Evolutionary conservation across 176 grass and related monocot species (phyloP), one percentile per base, ranked within the genome.

Genomic region (Zoysia pacifica): DNA sequence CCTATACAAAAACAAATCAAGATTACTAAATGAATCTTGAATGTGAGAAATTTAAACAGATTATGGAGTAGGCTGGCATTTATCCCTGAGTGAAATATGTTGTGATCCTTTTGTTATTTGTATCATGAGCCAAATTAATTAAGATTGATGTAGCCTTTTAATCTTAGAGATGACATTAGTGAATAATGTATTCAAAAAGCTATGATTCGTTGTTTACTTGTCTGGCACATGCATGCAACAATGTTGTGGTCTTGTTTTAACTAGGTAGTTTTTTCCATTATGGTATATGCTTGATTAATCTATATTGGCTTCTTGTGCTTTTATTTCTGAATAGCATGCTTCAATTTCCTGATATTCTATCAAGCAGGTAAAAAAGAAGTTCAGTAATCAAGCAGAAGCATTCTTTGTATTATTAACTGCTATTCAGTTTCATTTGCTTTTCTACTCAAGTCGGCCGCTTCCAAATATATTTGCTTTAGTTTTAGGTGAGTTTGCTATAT

Each of bases 401-500:
- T 93, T 95, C 83, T 94, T 91, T 88, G 90, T 69, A 11, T 50
- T 91, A 69, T 81, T 99, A 73, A 95, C 88, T 50, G 86, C 92
- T 79, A 75, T 88, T 15, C 90, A 99, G 65, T 99, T 99, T 91
- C 96, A 99, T 52, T 69, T 91, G 69, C 80, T 95, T 12, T 99
- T 95, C 79, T 99, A 99, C 68, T 95, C 90, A 70, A 95, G 90
- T 52, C 90, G 96, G 0, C 96, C 96, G 79, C 92, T 99, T 83
- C 96, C 96, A 71, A 95, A 99, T 83, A 88, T 91, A 18, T 93
- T 99, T 49, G 90, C 96, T 91, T 99, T 99, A 70, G 81, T 48
- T 89, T 93, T 99, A 84, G 96, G 96, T 99, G 45, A 70, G 70
- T 65, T 74, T 35, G 41, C 18, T 66, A 14, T 83, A 67, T 42